These are phyloP conservation scores for Bretschneidera sinensis DNA, from an alignment of 345 rosid species.

Conservation along the genomic window DNA sequence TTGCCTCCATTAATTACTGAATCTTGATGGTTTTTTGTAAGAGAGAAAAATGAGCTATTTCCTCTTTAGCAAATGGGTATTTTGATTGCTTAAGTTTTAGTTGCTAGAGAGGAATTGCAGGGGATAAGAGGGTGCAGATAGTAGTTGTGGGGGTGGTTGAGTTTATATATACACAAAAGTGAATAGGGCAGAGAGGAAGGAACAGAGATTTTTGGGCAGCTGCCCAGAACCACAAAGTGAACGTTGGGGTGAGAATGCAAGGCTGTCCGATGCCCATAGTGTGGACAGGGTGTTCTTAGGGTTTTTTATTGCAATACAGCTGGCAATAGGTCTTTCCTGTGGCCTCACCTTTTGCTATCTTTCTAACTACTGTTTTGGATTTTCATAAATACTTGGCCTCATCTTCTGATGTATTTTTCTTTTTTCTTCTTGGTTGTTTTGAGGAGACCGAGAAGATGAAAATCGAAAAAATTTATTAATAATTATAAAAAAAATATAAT, in stretches of 20 bases:
- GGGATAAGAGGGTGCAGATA: not conserved
- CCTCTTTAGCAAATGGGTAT: too few species aligned
- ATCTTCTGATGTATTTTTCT: too few species aligned
- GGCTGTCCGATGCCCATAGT: not conserved
- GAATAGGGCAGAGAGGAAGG: not conserved
- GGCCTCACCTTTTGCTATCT: not conserved
- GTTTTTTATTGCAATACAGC: not conserved
- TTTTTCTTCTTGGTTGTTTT: too few species aligned
- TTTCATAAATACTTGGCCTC: not conserved
- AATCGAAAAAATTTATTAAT: too few species aligned
- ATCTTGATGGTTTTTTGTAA: slow-evolving; percentile 2
- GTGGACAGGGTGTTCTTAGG: not conserved
- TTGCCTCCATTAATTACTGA: slow-evolving; percentile 24
- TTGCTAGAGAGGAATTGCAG: not conserved
- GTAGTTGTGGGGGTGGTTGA: not conserved
- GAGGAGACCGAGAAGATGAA: too few species aligned
- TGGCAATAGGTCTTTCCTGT: not conserved
- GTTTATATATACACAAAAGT: not conserved
- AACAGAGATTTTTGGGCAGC: not conserved
- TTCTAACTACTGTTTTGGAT: not conserved
- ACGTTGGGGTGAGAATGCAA: not conserved
- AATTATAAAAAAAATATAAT: too few species aligned
- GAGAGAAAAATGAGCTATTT: not conserved
- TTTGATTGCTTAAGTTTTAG: too few species aligned
- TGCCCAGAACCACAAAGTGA: not conserved